Evolutionary conservation across 2,329 filamentous ascomycete species (phyloP), one percentile per base, ranked within the genome.

Genomic region (Boeremia exigua): DNA sequence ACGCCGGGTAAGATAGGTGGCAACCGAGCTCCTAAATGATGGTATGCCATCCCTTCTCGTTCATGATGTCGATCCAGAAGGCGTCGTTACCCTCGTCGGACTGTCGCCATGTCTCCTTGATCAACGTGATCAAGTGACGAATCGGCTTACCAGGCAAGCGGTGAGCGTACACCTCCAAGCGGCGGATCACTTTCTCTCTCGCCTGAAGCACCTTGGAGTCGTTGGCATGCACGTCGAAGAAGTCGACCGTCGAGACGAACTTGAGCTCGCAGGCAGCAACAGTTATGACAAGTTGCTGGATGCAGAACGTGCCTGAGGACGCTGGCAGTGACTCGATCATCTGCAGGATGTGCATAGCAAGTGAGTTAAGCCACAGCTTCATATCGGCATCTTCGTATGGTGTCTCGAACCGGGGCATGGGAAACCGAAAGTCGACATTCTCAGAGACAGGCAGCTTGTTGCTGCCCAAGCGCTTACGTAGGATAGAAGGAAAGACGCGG

Each of bases 11-110:
- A 50, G 33, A 10, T 10, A 30, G 45, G 23, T 15, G 30, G 17
- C 15, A 33, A 38, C 15, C 19, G n/a, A 71, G 57, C 38, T 39
- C 80, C 17, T 79, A 81, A 78, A 84, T 81, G 25, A 84, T 79
- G 12, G 82, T 84, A 67, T 84, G 80, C 81, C 81, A 84, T 8
- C 81, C 79, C 54, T 81, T 82, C 66, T 84, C 81, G 60, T 82
- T 80, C 79, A 84, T 82, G 6, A 85, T 77, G 64, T 84, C 81
- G 62, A 84, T 77, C 82, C 82, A 85, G 66, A 83, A 84, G 4
- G 77, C 74, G 27, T 80, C 74, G n/a, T 77, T 73, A 0, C 80
- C 80, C 2, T 74, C 74, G 66, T 85, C 82, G 63, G 82, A 76
- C 48, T 79, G 73, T 40, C 73, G 71, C 83, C 83, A 85, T 0